A percentile compares a stretch with the other conserved stretches of the same genome.
Conservation (phyloP, 2,329 filamentous ascomycete genomes). For the Aspergillus awamori region DNA sequence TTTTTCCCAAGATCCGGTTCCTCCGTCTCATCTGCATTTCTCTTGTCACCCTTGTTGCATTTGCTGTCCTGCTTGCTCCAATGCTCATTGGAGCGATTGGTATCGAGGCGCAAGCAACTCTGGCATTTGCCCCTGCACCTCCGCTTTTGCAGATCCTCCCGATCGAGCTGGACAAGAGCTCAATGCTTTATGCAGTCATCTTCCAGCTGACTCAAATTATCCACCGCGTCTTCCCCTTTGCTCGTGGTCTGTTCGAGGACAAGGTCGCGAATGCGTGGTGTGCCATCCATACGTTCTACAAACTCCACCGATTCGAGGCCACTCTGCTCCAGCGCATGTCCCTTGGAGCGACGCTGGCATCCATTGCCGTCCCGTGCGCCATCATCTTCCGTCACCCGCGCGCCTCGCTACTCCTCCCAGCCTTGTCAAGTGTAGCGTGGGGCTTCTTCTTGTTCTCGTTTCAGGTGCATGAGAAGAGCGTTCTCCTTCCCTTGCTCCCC, state of each 20-base stretch:
- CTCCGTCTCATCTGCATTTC: slow-evolving; percentile 74
- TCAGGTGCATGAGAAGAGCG: slow-evolving; percentile 98
- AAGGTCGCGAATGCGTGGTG: slow-evolving; percentile 99
- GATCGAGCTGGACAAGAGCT: slow-evolving; percentile 62
- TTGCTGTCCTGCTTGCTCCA: slow-evolving; percentile 74
- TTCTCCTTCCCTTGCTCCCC: slow-evolving; percentile 85
- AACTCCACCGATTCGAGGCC: slow-evolving; percentile 74
- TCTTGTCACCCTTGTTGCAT: slow-evolving; percentile 70
- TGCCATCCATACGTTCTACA: slow-evolving; percentile 83
- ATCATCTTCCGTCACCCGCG: slow-evolving; percentile 78
- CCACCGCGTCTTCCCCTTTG: slow-evolving; percentile 93
- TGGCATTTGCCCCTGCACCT: slow-evolving; percentile 64
- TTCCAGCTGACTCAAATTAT: slow-evolving; percentile 82
- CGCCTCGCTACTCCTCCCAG: slow-evolving; percentile 75
- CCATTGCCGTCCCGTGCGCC: slow-evolving; percentile 77
- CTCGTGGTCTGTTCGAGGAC: slow-evolving; percentile 94
- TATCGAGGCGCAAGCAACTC: slow-evolving; percentile 66
- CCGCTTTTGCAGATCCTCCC: slow-evolving; percentile 61
- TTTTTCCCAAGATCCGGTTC: slow-evolving; percentile 72
- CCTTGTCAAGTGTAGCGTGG: slow-evolving; percentile 85
- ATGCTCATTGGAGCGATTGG: slow-evolving; percentile 72
- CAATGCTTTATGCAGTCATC: slow-evolving; percentile 72
- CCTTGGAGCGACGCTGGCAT: slow-evolving; percentile 70
- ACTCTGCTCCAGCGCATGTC: slow-evolving; percentile 75
- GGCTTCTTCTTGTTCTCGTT: slow-evolving; percentile 98